A percentile compares a stretch with the other conserved stretches of the same genome.
Conservation (phyloP, 305 asterid species). For the Fraxinus dipetala region DNA sequence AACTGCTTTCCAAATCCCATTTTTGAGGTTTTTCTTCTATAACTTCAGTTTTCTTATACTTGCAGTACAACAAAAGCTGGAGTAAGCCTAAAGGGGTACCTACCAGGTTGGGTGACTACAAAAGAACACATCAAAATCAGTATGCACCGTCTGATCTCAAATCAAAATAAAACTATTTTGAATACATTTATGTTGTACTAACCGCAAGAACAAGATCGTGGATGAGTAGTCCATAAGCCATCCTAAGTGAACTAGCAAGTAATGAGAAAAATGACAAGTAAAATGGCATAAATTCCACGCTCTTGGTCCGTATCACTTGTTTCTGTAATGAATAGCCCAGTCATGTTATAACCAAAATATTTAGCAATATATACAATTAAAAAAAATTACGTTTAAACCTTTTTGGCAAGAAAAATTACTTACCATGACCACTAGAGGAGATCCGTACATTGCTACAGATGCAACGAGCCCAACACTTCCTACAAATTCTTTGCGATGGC, state of each 20-base stretch:
- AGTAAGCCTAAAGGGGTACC: slow-evolving; percentile 66
- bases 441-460: slow-evolving; percentile 66
- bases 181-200: slow-evolving; percentile 12
- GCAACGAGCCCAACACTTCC: slow-evolving; percentile 71
- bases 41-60: slow-evolving; percentile 37
- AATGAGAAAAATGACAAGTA: slow-evolving; percentile 75
- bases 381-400: background rate
- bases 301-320: slow-evolving; percentile 66
- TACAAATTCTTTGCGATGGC: slow-evolving; percentile 56
- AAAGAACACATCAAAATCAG: background rate
- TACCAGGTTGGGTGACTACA: slow-evolving; percentile 68
- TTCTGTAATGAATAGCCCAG: slow-evolving; percentile 39
- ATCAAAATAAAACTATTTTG: background rate
- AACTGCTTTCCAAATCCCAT: slow-evolving; percentile 45
- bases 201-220: slow-evolving; percentile 79
- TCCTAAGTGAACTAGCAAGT: slow-evolving; percentile 68
- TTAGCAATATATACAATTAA: background rate
- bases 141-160: background rate
- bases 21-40: slow-evolving; percentile 39
- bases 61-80: slow-evolving; percentile 69
- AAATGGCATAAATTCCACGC: slow-evolving; percentile 88
- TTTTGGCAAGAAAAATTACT: slow-evolving; percentile 20
- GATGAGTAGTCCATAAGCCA: slow-evolving; percentile 72
- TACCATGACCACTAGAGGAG: slow-evolving; percentile 70
- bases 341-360: background rate